Evolutionary conservation across 2,329 filamentous ascomycete genomes (phyloP).

Genomic region (Calonectria pseudoturangicola): DNA sequence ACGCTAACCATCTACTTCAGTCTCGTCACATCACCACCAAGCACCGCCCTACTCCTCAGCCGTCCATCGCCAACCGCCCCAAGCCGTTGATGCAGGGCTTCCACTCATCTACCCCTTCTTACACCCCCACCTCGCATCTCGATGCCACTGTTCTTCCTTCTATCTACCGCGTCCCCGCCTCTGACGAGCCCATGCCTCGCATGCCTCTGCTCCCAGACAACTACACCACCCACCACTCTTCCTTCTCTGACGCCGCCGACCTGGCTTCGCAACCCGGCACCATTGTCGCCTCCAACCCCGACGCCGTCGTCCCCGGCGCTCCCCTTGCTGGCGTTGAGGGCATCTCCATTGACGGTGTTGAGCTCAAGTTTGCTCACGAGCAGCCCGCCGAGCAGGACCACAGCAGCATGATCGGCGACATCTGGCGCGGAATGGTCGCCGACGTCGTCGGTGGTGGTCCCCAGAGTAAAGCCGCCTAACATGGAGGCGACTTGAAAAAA

Average conservation of each 20-base stretch:
- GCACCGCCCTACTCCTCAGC: slow-evolving; percentile 68
- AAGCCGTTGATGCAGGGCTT: slow-evolving; percentile 80
- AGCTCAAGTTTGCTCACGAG: slow-evolving; percentile 72
- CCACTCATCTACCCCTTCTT: slow-evolving; percentile 67
- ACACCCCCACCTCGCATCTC: slow-evolving; percentile 63
- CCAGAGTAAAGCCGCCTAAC: slow-evolving; percentile 29
- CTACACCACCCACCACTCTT: slow-evolving; percentile 65
- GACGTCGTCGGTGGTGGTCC: slow-evolving; percentile 60
- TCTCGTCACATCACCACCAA: slow-evolving; percentile 67
- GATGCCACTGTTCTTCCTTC: slow-evolving; percentile 74
- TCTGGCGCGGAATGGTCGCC: slow-evolving; percentile 76
- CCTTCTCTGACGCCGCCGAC: slow-evolving; percentile 64
- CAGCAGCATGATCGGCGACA: slow-evolving; percentile 70
- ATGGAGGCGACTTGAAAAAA: neutral
- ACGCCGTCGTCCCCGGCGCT: slow-evolving; percentile 68
- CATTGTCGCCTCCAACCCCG: slow-evolving; percentile 75
- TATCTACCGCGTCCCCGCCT: slow-evolving; percentile 57
- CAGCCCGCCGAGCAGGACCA: slow-evolving; percentile 55
- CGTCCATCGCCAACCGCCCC: slow-evolving; percentile 65
- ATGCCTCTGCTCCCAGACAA: slow-evolving; percentile 78
- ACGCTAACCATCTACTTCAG: slow-evolving; percentile 50
- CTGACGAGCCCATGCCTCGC: slow-evolving; percentile 65
- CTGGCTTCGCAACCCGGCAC: slow-evolving; percentile 67
- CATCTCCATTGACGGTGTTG: slow-evolving; percentile 73
- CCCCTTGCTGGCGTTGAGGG: slow-evolving; percentile 75